phyloP scores from a whole-genome alignment of 2,329 filamentous ascomycete genomes.

The Phialocephala sp. region DNA sequence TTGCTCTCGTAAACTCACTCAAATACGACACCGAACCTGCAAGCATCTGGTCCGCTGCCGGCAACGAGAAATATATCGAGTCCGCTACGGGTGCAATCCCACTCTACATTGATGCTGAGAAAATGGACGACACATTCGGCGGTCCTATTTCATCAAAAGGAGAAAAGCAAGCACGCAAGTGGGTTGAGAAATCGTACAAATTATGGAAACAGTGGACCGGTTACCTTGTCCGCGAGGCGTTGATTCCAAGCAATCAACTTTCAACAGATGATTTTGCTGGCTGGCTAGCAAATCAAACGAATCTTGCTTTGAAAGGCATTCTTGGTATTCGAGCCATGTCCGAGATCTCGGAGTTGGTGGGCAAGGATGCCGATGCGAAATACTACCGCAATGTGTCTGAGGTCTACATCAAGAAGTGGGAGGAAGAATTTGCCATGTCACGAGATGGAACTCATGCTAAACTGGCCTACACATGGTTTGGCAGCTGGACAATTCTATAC shows the following conservation, averaged over 20 bases:
- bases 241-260: slow-evolving; percentile 70
- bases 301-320: slow-evolving; percentile 78
- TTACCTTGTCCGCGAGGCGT: slow-evolving; percentile 67
- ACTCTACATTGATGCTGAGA: slow-evolving; percentile 51
- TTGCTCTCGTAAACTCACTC: slow-evolving; percentile 78
- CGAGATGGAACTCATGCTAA: slow-evolving; percentile 71
- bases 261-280: slow-evolving; percentile 75
- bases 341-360: slow-evolving; percentile 64
- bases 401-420: slow-evolving; percentile 69
- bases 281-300: slow-evolving; percentile 71
- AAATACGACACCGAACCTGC: slow-evolving; percentile 63
- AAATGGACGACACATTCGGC: slow-evolving; percentile 68
- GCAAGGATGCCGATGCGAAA: slow-evolving; percentile 59
- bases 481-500: slow-evolving; percentile 76
- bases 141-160: slow-evolving; percentile 55
- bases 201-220: slow-evolving; percentile 74
- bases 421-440: slow-evolving; percentile 64
- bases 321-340: slow-evolving; percentile 81
- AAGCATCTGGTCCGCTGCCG: slow-evolving; percentile 61
- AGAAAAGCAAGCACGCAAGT: slow-evolving; percentile 62
- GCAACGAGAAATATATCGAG: slow-evolving; percentile 37
- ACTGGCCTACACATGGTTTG: slow-evolving; percentile 75
- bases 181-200: slow-evolving; percentile 65
- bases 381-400: slow-evolving; percentile 67
- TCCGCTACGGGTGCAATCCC: slow-evolving; percentile 37